phyloP scores from a whole-genome alignment of 495 filamentous ascomycete species.

The Daldinia vernicosa region DNA sequence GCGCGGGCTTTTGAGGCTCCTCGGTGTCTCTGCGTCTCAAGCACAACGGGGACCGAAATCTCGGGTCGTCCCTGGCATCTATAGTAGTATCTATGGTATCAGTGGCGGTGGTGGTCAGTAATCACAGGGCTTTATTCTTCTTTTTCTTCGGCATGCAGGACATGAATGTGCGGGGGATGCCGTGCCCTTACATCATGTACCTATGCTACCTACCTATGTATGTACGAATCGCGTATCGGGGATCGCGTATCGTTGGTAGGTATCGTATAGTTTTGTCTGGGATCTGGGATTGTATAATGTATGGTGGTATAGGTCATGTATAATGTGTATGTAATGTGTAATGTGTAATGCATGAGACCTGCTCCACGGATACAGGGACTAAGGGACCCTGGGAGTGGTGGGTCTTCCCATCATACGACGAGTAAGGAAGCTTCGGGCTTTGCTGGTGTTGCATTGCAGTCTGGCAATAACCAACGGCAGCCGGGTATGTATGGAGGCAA shows the following conservation, averaged over 20 bases:
- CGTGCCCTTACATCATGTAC: slow-evolving; percentile 38
- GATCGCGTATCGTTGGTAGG: background rate
- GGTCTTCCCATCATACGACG: slow-evolving; percentile 40
- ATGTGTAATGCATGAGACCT: background rate
- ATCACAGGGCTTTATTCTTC: slow-evolving; percentile 1
- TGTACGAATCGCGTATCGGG: slow-evolving; percentile 3
- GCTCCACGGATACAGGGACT: slow-evolving; percentile 16
- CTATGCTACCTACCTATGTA: slow-evolving; percentile 9
- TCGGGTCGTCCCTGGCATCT: slow-evolving; percentile 25
- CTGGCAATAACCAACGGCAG: slow-evolving; percentile 23
- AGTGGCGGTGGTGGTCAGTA: slow-evolving; percentile 17
- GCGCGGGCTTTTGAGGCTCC: slow-evolving; percentile 19
- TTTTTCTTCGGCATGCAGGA: slow-evolving; percentile 5
- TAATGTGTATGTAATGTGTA: background rate
- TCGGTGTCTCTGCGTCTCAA: slow-evolving; percentile 14
- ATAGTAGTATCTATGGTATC: slow-evolving; percentile 3
- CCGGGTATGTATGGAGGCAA: slow-evolving; percentile 22
- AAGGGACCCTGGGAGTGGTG: slow-evolving; percentile 11
- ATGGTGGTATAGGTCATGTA: background rate
- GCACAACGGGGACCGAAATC: slow-evolving; percentile 17
- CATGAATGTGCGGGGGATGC: slow-evolving; percentile 32
- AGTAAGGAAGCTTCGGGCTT: slow-evolving; percentile 34
- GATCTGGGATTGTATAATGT: background rate
- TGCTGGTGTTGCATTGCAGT: slow-evolving; percentile 43
- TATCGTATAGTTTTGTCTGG: background rate